Evolutionary conservation across 495 filamentous ascomycete species (phyloP).

Genomic region (Staphylotrichum tortipilum): DNA sequence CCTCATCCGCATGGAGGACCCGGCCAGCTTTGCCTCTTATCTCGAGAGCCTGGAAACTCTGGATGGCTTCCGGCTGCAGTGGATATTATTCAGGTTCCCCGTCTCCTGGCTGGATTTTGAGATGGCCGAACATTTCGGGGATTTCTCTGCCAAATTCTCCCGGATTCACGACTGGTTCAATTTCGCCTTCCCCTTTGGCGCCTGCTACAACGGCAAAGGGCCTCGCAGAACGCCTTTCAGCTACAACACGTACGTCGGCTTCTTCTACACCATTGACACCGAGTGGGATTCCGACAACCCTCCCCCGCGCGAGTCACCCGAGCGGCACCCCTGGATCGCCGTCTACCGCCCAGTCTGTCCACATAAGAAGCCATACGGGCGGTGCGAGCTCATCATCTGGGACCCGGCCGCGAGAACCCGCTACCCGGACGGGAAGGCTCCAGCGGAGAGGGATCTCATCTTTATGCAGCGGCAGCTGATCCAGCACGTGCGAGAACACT

Average conservation of each 20-base stretch:
- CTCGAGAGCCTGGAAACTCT: background rate
- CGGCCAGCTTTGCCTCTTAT: background rate
- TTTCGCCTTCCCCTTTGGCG: conserved; percentile 13
- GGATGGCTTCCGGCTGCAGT: background rate
- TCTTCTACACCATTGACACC: conserved; percentile 39
- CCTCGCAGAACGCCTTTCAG: background rate
- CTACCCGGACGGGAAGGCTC: conserved; percentile 1
- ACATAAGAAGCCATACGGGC: conserved; percentile 9
- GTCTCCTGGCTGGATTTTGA: conserved; percentile 30
- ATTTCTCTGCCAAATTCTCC: conserved; percentile 16
- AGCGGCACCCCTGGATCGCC: conserved; percentile 36
- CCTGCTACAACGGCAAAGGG: background rate
- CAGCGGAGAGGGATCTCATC: conserved; percentile 21
- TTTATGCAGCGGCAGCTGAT: conserved; percentile 35
- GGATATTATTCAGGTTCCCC: conserved; percentile 23
- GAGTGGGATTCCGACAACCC: conserved; percentile 25
- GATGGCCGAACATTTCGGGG: conserved; percentile 31
- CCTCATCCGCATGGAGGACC: background rate
- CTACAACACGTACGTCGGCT: conserved; percentile 22
- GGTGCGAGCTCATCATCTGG: conserved; percentile 41
- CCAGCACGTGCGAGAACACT: conserved; percentile 19
- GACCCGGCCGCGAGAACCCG: conserved; percentile 24
- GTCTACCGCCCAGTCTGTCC: conserved; percentile 30
- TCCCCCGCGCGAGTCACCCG: conserved; percentile 3
- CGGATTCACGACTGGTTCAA: conserved; percentile 31